Evolutionary conservation across 306 rosid species (phyloP).

Genomic region (Biancaea sappan): DNA sequence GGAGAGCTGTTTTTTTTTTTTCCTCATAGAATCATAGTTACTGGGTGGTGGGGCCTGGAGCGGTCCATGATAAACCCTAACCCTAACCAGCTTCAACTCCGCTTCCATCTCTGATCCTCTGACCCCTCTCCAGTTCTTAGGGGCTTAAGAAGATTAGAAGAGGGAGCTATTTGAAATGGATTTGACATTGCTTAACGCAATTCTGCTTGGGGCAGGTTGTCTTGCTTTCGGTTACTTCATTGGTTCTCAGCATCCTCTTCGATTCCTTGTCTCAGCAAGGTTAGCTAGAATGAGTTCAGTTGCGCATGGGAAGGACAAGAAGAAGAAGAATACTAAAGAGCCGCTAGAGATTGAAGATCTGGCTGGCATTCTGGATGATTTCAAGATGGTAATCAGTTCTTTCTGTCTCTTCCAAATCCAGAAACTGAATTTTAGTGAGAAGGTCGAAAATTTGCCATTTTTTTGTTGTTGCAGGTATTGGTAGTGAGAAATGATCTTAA

Average conservation of each 20-base stretch:
- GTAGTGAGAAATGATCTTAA: conserved; percentile 94
- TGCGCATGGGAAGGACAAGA: conserved; percentile 38
- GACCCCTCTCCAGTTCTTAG: neutral
- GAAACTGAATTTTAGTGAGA: conserved; percentile 12
- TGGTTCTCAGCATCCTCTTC: conserved; percentile 67
- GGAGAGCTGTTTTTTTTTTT: neutral
- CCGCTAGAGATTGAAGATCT: conserved; percentile 77
- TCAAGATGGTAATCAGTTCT: conserved; percentile 69
- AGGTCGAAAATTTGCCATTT: neutral
- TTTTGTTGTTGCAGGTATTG: conserved; percentile 64
- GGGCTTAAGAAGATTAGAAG: neutral
- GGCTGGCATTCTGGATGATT: conserved; percentile 72
- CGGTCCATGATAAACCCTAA: conserved; percentile 9
- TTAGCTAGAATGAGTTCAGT: conserved; percentile 38
- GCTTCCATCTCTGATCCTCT: neutral
- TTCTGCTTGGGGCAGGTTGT: conserved; percentile 86
- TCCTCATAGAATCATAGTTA: neutral
- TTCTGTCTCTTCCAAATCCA: neutral
- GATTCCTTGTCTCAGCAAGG: conserved; percentile 41
- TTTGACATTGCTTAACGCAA: conserved; percentile 74
- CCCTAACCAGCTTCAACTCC: neutral
- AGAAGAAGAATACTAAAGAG: conserved; percentile 53
- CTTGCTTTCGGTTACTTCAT: conserved; percentile 82
- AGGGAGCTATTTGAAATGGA: conserved; percentile 45
- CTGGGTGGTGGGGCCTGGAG: neutral